A percentile compares a stretch with the other conserved stretches of the same genome.
phyloP scores from a whole-genome alignment of 805 yeast genomes.

The Debaryomyces prosopidis region DNA sequence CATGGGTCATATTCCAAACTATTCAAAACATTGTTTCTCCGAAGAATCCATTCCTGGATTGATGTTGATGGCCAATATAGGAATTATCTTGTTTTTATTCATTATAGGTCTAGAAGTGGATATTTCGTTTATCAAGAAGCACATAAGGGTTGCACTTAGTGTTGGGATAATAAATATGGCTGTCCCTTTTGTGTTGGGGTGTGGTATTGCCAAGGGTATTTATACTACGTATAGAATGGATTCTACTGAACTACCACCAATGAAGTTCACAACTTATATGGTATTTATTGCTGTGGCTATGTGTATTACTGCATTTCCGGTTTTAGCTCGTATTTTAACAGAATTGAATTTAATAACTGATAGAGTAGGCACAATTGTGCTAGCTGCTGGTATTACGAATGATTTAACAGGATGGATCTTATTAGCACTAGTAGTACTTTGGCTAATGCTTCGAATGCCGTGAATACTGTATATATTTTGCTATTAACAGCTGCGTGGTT shows the following conservation, averaged over 20 bases:
- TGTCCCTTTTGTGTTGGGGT: conserved; percentile 79
- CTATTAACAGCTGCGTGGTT: conserved; percentile 72
- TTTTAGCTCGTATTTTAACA: conserved; percentile 73
- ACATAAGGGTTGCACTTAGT: conserved; percentile 58
- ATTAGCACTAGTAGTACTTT: conserved; percentile 74
- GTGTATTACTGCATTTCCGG: conserved; percentile 86
- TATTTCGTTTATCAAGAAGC: conserved; percentile 58
- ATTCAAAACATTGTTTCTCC: conserved; percentile 67
- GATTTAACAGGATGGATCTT: conserved; percentile 83
- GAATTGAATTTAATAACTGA: conserved; percentile 71
- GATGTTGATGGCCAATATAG: conserved; percentile 69
- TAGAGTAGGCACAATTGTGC: conserved; percentile 67
- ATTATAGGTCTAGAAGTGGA: conserved; percentile 82
- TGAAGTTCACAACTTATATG: conserved; percentile 71
- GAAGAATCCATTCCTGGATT: conserved; percentile 60
- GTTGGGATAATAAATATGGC: conserved; percentile 76
- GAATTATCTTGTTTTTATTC: conserved; percentile 72
- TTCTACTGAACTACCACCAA: conserved; percentile 25
- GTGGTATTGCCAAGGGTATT: conserved; percentile 67
- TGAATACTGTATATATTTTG: conserved; percentile 68
- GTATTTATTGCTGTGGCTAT: conserved; percentile 82
- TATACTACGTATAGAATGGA: conserved; percentile 47
- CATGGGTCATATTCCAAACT: conserved; percentile 68
- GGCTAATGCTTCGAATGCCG: conserved; percentile 70
- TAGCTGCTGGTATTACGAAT: conserved; percentile 81